A percentile compares a stretch with the other conserved stretches of the same genome.
These are phyloP conservation scores for Trichoderma koningiopsis DNA, from an alignment of 2,329 filamentous ascomycete species.

Conservation along the genomic window DNA sequence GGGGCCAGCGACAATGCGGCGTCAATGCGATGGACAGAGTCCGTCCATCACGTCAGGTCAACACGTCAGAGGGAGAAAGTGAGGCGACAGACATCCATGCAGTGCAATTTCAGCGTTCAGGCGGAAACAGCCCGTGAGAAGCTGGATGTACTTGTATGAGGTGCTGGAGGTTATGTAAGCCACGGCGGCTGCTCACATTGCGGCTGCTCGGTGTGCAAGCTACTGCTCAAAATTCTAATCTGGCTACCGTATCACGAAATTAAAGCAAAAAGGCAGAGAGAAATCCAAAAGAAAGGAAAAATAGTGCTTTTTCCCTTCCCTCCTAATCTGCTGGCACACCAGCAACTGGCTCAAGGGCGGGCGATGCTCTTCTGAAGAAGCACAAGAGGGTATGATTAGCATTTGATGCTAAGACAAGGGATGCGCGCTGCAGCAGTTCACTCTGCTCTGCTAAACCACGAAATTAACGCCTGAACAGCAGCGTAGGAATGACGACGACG, in stretches of 20 bases:
- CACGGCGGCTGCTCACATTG: not conserved
- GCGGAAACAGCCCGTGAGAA: not conserved
- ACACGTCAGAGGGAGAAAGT: conserved; percentile 14
- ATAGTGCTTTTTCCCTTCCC: not conserved
- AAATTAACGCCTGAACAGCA: conserved; percentile 9
- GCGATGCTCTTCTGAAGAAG: not conserved
- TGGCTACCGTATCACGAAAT: not conserved
- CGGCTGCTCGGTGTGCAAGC: not conserved
- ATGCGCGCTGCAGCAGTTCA: conserved; percentile 19
- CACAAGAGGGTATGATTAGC: not conserved
- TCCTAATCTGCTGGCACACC: not conserved
- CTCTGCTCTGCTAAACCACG: not conserved
- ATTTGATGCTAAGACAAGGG: not conserved
- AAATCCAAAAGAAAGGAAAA: not conserved
- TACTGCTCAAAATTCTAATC: not conserved
- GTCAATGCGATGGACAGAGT: conserved; percentile 3
- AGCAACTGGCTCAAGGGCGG: not conserved
- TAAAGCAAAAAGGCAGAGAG: not conserved
- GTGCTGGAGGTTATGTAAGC: not conserved
- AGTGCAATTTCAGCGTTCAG: conserved; percentile 17
- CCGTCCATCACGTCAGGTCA: conserved; percentile 19
- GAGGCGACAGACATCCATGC: conserved; percentile 9
- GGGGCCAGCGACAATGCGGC: conserved; percentile 5
- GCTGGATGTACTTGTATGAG: not conserved
- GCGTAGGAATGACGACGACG: conserved; percentile 25